Conservation (phyloP, 345 rosid species). For the Crucihimalaya himalaica region DNA sequence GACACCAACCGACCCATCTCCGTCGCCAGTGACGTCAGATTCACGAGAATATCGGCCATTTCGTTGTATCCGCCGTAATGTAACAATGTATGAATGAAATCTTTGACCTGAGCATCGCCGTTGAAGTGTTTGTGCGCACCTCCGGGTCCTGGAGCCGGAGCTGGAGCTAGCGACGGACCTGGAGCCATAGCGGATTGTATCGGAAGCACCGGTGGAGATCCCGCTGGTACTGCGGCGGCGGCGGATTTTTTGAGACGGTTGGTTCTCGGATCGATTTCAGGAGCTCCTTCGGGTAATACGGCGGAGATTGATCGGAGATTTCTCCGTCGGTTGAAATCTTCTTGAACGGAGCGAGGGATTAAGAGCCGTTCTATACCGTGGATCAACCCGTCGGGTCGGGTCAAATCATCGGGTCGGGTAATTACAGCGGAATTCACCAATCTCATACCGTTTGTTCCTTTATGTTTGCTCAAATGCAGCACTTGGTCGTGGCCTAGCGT, state of each 20-base stretch:
- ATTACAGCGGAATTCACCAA: constrained; percentile 52
- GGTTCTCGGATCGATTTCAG: constrained; percentile 69
- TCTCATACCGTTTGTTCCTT: constrained; percentile 33
- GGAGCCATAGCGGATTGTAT: constrained; percentile 71
- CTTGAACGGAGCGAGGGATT: constrained; percentile 71
- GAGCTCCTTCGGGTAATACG: constrained; percentile 72
- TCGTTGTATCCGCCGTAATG: constrained; percentile 86
- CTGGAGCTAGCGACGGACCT: constrained; percentile 77
- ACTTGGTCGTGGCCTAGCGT: constrained; percentile 40
- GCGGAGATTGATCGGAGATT: constrained; percentile 70
- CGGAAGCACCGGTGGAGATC: constrained; percentile 57
- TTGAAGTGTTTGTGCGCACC: constrained; percentile 71
- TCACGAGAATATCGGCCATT: constrained; percentile 76
- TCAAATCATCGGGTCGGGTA: constrained; percentile 47
- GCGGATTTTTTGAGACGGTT: constrained; percentile 63
- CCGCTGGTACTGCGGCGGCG: constrained; percentile 48
- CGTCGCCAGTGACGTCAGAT: constrained; percentile 67
- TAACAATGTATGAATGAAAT: constrained; percentile 66
- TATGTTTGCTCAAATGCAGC: constrained; percentile 43
- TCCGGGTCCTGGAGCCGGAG: constrained; percentile 86
- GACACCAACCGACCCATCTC: constrained; percentile 79
- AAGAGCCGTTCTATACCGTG: constrained; percentile 75
- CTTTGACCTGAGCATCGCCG: constrained; percentile 73
- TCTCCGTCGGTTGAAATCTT: constrained; percentile 66
- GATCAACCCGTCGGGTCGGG: constrained; percentile 75